Evolutionary conservation across 129 eudicot species (phyloP).

Genomic region (Heracleum sosnowskyi): DNA sequence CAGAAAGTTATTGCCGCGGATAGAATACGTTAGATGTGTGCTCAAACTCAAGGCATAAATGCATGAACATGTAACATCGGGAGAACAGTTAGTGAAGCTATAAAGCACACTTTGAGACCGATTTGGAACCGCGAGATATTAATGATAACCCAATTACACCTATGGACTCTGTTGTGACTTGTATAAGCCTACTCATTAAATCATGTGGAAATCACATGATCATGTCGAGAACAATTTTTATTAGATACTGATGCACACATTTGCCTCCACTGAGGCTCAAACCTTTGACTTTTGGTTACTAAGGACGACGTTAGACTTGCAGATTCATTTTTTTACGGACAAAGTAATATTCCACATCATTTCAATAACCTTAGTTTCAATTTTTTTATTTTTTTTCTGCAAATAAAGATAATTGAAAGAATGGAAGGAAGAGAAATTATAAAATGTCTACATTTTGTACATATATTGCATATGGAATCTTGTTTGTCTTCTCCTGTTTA

Average conservation of each 20-base stretch:
- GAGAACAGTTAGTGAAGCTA: neutral
- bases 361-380: no score
- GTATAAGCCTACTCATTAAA: neutral
- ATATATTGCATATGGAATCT: neutral
- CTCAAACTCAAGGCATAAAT: neutral
- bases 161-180: neutral
- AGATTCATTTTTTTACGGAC: no score
- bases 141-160: neutral
- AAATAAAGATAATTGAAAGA: neutral
- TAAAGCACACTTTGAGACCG: no score
- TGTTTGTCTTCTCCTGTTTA: neutral
- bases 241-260: no score
- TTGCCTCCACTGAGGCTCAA: no score
- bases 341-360: no score
- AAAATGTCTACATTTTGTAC: no score
- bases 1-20: constrained; percentile 11
- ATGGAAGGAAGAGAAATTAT: no score
- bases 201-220: no score
- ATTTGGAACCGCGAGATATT: neutral
- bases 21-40: neutral
- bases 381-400: no score
- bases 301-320: no score
- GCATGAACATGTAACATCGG: neutral
- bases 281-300: no score
- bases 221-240: neutral